Percentiles rank a stretch among this genome's conserved stretches.
Evolutionary conservation across 139 green algal genomes (phyloP).

Genomic region (Pleodorina starrii): DNA sequence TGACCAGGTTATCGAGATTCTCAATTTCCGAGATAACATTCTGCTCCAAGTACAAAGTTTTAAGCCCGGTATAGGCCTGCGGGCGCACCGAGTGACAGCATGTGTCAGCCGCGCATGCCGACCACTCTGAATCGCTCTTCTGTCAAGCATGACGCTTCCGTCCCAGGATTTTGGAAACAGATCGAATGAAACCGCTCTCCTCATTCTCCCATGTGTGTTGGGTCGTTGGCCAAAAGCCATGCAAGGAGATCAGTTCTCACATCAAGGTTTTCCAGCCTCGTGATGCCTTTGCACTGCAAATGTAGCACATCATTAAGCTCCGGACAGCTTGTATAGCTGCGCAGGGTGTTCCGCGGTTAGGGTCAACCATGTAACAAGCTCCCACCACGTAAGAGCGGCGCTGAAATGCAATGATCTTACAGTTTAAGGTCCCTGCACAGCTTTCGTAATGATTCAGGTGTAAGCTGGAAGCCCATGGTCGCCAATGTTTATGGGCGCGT

Average conservation of each 20-base stretch:
- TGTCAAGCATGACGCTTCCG: too few species aligned
- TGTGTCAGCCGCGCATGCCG: too few species aligned
- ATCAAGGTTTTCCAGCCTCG: slow-evolving; percentile 76
- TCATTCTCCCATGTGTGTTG: too few species aligned
- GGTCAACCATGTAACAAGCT: neutral
- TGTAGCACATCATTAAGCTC: slow-evolving; percentile 87
- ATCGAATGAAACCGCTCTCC: too few species aligned
- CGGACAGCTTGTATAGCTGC: slow-evolving; percentile 75
- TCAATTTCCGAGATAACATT: slow-evolving; percentile 81
- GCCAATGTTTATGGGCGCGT: too few species aligned
- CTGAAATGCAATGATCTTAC: slow-evolving; percentile 44
- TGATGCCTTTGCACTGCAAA: slow-evolving; percentile 84
- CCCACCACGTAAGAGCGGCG: neutral
- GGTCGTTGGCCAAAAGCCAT: too few species aligned
- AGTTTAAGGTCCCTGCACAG: slow-evolving; percentile 76
- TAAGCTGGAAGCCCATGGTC: slow-evolving; percentile 62
- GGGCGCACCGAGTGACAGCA: too few species aligned
- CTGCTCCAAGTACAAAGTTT: slow-evolving; percentile 83
- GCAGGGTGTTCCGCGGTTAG: neutral
- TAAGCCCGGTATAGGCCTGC: slow-evolving; percentile 83
- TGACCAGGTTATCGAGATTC: slow-evolving; percentile 63
- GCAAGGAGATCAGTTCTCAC: too few species aligned
- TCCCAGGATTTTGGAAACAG: too few species aligned
- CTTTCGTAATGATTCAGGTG: slow-evolving; percentile 66
- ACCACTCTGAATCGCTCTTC: too few species aligned